Evolutionary conservation across 1,284 basidiomycete genomes (phyloP), one percentile per base, ranked within the genome.

Genomic region (Veloporphyrellus conicus): DNA sequence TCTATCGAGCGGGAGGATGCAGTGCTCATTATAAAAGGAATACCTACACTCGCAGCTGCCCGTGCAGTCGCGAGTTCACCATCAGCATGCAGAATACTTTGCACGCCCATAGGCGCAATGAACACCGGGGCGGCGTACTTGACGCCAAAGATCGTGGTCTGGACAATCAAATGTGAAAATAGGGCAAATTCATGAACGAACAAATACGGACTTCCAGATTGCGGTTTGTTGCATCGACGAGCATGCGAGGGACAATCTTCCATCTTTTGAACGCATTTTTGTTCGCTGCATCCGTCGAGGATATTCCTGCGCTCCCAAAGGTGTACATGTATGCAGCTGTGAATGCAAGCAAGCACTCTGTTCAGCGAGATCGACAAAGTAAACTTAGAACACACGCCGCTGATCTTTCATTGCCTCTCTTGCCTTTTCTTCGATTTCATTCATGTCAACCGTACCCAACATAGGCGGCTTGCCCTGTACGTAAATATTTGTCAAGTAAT

Each of bases 21-120:
- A 0, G 87, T 84, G 48, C 87, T 90, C 56, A 90, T 72, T 54
- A 84, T 77, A 57, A 82, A 80, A 0, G 87, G 84, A 0, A 92
- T 70, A 1, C 78, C 78, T 3, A 89, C 70, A 12, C 75, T 77
- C 3, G 68, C 71, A 0, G 81, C 86, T 0, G 87, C 87, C 4
- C 74, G 72, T 0, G 87, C 86, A 2, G 82, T 72, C 1, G 79
- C 84, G 15, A 85, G 66, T 56, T 92, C 89, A 1, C 75, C 88
- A 28, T 86, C 81, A 83, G 78, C 55, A 85, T 76, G 37, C 50
- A 87, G 79, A 9, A 27, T 4, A 25, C 76, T 80, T 59, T 90
- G 88, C 3, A 84, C 81, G 6, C 88, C 88, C 34, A 92, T 76
- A 0, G 88, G 88, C 1, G 82, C 84, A 44, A 90, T 67, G 49